These are phyloP conservation scores for Pholiota microspora DNA, from an alignment of 768 basidiomycete species.

Conservation along the genomic window DNA sequence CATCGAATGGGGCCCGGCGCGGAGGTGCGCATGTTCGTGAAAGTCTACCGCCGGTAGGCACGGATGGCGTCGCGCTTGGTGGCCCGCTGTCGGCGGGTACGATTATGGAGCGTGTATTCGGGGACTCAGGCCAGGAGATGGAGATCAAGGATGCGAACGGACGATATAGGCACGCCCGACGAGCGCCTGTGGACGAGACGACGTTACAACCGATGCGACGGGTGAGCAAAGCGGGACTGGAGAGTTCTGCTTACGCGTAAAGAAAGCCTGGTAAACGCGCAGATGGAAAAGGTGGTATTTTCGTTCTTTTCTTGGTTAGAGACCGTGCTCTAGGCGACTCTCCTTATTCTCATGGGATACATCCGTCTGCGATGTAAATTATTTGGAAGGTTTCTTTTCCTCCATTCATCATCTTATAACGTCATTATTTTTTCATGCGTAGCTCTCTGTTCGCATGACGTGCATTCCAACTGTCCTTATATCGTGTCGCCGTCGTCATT, in stretches of 20 bases:
- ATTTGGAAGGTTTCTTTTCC: background rate
- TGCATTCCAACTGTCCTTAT: background rate
- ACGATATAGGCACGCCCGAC: slow-evolving; percentile 82
- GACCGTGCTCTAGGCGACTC: background rate
- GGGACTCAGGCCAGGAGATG: slow-evolving; percentile 76
- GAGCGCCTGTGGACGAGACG: slow-evolving; percentile 83
- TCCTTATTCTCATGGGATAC: background rate
- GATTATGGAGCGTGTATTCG: slow-evolving; percentile 45
- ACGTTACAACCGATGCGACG: slow-evolving; percentile 88
- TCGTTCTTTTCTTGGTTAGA: background rate
- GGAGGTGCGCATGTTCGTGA: slow-evolving; percentile 70
- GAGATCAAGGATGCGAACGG: slow-evolving; percentile 87
- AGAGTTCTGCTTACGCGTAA: slow-evolving; percentile 49
- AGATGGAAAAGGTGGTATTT: background rate
- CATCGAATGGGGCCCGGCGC: slow-evolving; percentile 37
- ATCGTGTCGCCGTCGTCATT: background rate
- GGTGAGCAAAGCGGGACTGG: slow-evolving; percentile 92
- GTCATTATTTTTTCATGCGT: background rate
- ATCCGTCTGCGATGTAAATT: background rate
- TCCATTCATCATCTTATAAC: background rate
- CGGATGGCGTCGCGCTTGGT: slow-evolving; percentile 22
- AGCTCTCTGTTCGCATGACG: background rate
- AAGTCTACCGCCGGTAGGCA: slow-evolving; percentile 60
- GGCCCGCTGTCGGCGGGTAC: slow-evolving; percentile 37
- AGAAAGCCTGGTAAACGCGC: background rate